Base-by-base conservation (phyloP, 495 filamentous ascomycete genomes). In the Gamarada debralockiae region DNA sequence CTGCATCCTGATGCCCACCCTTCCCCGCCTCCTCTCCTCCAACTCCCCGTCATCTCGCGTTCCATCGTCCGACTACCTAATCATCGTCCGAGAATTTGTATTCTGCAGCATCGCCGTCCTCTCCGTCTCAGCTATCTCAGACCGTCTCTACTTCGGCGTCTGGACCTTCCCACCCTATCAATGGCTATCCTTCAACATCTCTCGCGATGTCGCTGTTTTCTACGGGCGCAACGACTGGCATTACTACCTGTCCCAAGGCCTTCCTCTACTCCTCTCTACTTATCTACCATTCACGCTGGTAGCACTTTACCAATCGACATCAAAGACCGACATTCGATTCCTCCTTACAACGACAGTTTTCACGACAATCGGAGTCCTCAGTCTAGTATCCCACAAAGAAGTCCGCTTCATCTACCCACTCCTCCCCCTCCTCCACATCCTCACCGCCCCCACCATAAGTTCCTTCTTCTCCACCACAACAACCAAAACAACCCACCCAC, bases 361-460 rank as follows among this genome's bases (percentile, higher is more conserved):
- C 27, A 56, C 78, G 23, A 84, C 90, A 57, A 77, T 84, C 20
- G 57, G 70, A 0, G 64, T 73, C 17, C 80, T 97, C 17, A 95
- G 89, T 8, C 54, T 88, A 13, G 86, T 98, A 50, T 82, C 92
- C 22, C 93, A 98, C 72, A 98, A 98, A 69, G 93, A 98, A 79
- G 87, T 96, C 55, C 90, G 93, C 57, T 98, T 98, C 71, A 87
- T 97, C 57, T 96, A 96, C 63, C 95, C 93, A 4, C 79, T 97
- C 34, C 77, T 98, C 0, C 93, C 93, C 3, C 74, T 85, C 15
- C 75, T 98, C 13, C 90, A 96, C 65, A 73, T 95, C 56, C 74
- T 97, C 39, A 78, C 86, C 4, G 87, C 90, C 0, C 77, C 81
- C 2, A 77, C 83, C 17, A 68, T 89, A 18, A 71, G 79, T 3